phyloP scores from a whole-genome alignment of 352 stramenopile species.

The Pythium rishiriense region DNA sequence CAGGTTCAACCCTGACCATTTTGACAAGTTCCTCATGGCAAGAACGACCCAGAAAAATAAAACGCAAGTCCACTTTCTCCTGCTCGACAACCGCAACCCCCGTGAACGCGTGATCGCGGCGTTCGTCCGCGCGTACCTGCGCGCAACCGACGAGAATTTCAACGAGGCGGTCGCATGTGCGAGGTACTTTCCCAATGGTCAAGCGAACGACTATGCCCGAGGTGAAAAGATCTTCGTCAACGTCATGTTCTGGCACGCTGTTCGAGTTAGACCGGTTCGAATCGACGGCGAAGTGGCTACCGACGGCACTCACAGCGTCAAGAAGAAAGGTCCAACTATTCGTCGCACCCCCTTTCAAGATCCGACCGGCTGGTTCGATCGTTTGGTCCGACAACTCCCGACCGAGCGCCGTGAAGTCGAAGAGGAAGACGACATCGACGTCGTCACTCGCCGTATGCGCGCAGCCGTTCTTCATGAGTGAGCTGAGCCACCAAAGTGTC shows the following conservation, averaged over 20 bases:
- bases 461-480: background rate
- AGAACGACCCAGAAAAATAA: background rate
- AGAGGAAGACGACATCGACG: background rate
- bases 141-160: background rate
- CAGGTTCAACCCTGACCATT: slow-evolving; percentile 11
- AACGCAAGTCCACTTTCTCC: slow-evolving; percentile 12
- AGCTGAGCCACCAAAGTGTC: too few relatives aligned
- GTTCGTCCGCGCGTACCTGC: slow-evolving; percentile 4
- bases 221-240: slow-evolving; percentile 5
- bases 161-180: slow-evolving; percentile 1
- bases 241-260: slow-evolving; percentile 23
- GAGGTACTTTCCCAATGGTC: slow-evolving; percentile 12
- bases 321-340: background rate
- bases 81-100: background rate
- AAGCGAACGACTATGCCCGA: slow-evolving; percentile 13
- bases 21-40: slow-evolving; percentile 16
- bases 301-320: background rate
- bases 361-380: background rate
- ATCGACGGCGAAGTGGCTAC: background rate
- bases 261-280: slow-evolving; percentile 2
- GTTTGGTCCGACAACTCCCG: background rate
- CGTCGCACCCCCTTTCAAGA: background rate
- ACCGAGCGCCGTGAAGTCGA: background rate
- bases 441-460: background rate
- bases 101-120: background rate